Base-by-base conservation (phyloP, 768 basidiomycete genomes). In the Pleurotus djamor region DNA sequence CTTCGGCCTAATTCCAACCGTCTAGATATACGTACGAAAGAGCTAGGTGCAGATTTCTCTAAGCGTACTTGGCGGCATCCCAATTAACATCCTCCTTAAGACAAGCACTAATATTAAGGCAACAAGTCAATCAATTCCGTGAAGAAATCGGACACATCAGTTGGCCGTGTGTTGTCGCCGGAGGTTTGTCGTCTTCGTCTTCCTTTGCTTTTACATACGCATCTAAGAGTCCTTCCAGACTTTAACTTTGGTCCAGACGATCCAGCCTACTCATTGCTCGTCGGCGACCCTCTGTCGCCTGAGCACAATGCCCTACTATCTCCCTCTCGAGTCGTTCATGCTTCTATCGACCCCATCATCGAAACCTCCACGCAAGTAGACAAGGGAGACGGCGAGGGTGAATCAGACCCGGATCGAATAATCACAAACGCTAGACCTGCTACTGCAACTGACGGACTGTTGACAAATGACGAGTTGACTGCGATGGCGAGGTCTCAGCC, bases 161-260 rank as follows among this genome's bases (percentile, higher is more conserved):
- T 48, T 96, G 94, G 94, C 90, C 94, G 0, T 88, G 87, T 59
- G 76, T 96, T 58, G 75, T 97, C 41, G 85, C 90, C 0, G 96
- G 96, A 69, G 95, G 96, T 92, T 68, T 66, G 73, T 66, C 38
- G 50, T n/a, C 50, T 61, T 28, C 21, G 21, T 36, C 21, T 48
- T 59, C 28, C 43, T 5, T 62, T 14, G 13, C 38, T 45, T 37
- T 36, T 21, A 9, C 50, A 47, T n/a, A 16, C 38, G 32, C 33
- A 28, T 28, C 3, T 47, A 17, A 32, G 28, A 41, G 52, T 34
- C 57, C 36, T 14, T 45, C 5, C 57, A 96, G 96, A 98, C 71
- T 94, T 97, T 75, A 98, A 98, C 71, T 92, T 92, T 57, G 72
- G 85, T 12, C 96, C 96, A 0, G 80, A 80, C 61, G 94, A 96